phyloP scores from a whole-genome alignment of 192 early-diverging fungal genomes.

The Polychytrium aggregatum region DNA sequence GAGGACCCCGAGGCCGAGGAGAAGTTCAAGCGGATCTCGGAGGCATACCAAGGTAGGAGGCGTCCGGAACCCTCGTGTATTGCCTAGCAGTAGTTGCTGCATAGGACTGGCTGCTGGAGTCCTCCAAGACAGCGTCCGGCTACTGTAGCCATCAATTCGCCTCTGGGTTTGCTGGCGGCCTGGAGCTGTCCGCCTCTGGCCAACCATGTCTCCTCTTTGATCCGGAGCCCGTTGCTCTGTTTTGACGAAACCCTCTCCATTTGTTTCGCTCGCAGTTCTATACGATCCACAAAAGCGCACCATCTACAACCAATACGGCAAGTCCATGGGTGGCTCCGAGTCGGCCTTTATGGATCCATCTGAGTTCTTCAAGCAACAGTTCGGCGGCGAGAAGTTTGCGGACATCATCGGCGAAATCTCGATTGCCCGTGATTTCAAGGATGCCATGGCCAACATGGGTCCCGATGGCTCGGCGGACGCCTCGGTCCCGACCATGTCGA shows the following conservation, averaged over 20 bases:
- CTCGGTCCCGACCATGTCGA: constrained; percentile 17
- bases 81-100: too few species aligned
- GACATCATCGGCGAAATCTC: constrained; percentile 97
- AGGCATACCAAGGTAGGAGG: constrained; percentile 89
- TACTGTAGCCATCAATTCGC: too few species aligned
- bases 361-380: constrained; percentile 91
- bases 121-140: too few species aligned
- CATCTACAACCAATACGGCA: constrained; percentile 79
- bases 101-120: too few species aligned
- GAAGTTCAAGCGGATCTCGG: constrained; percentile 90
- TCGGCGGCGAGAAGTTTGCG: constrained; percentile 96
- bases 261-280: constrained; percentile 42
- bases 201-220: too few species aligned
- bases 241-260: too few species aligned
- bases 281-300: constrained; percentile 82
- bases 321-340: constrained; percentile 51
- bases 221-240: too few species aligned
- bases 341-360: constrained; percentile 67
- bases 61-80: too few species aligned
- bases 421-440: constrained; percentile 84
- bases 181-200: too few species aligned
- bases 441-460: constrained; percentile 57
- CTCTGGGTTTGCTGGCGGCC: too few species aligned
- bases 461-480: constrained; percentile 33
- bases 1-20: constrained; percentile 62